Conservation (phyloP, 1,284 basidiomycete genomes). For the Marasmius oreades region DNA sequence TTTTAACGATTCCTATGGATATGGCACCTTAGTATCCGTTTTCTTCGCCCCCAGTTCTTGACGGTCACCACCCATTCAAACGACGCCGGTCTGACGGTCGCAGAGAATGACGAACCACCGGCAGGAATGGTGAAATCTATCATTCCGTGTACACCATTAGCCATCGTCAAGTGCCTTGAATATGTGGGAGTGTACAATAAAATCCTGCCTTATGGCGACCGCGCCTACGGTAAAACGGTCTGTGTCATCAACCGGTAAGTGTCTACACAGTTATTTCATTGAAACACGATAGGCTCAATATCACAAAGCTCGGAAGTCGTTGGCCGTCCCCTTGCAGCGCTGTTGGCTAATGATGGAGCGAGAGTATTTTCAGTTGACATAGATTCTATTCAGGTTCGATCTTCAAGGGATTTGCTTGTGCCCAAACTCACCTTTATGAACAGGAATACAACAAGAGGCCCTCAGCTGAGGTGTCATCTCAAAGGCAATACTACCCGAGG, state of each 20-base stretch:
- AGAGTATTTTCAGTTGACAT: conserved; percentile 94
- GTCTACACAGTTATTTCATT: not conserved
- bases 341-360: conserved; percentile 94
- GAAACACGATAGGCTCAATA: not conserved
- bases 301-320: conserved; percentile 86
- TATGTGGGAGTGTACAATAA: conserved; percentile 90
- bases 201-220: conserved; percentile 89
- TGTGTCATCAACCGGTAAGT: conserved; percentile 90
- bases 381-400: conserved; percentile 78
- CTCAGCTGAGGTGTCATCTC: conserved; percentile 30
- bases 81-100: conserved; percentile 27
- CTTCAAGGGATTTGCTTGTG: not conserved
- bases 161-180: conserved; percentile 94
- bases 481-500: conserved; percentile 69
- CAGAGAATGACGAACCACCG: conserved; percentile 62
- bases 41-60: conserved; percentile 64
- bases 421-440: not conserved
- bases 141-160: conserved; percentile 94
- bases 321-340: conserved; percentile 89
- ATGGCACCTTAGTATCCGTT: conserved; percentile 60
- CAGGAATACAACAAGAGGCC: conserved; percentile 92
- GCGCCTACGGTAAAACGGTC: conserved; percentile 90
- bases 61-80: conserved; percentile 31
- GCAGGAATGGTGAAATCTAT: conserved; percentile 88
- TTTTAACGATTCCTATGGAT: not conserved